phyloP scores from a whole-genome alignment of 176 grass and related monocot species.

The Musa schizocarpa region DNA sequence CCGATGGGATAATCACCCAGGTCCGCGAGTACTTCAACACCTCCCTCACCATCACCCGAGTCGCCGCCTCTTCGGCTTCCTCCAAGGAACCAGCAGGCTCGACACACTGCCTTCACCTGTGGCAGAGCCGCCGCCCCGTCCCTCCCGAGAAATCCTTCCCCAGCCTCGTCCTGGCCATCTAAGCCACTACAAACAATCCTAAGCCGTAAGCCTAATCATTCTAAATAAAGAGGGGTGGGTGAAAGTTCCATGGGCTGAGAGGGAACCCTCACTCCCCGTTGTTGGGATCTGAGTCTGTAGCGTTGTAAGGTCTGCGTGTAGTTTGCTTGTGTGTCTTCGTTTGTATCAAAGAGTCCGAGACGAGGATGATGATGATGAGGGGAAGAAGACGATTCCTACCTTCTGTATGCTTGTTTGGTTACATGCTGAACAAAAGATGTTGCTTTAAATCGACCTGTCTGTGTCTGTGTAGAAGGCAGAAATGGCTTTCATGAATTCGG shows the following conservation, averaged over 20 bases:
- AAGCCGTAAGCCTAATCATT: neutral
- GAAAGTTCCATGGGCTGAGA: neutral
- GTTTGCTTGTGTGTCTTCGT: neutral
- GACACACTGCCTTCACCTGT: conserved; percentile 30
- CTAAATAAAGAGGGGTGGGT: neutral
- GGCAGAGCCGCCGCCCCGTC: conserved; percentile 48
- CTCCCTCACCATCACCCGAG: conserved; percentile 58
- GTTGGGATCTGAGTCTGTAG: neutral
- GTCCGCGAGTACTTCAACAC: conserved; percentile 90
- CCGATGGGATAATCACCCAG: conserved; percentile 77
- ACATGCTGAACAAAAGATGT: neutral
- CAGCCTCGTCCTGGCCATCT: conserved; percentile 79
- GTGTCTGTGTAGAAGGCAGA: no score
- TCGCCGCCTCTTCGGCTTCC: conserved; percentile 14
- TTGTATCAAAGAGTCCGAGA: neutral
- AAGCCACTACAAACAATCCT: neutral
- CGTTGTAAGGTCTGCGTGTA: neutral
- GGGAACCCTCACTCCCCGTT: neutral
- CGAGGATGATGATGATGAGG: neutral
- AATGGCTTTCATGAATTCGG: no score
- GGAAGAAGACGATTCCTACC: neutral
- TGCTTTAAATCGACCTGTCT: neutral
- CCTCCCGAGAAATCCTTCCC: conserved; percentile 49
- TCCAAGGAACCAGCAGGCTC: neutral
- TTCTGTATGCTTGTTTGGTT: neutral